Base-by-base conservation (phyloP, 225 moss, liverwort and hornwort genomes). In the Takakia lepidozioides region DNA sequence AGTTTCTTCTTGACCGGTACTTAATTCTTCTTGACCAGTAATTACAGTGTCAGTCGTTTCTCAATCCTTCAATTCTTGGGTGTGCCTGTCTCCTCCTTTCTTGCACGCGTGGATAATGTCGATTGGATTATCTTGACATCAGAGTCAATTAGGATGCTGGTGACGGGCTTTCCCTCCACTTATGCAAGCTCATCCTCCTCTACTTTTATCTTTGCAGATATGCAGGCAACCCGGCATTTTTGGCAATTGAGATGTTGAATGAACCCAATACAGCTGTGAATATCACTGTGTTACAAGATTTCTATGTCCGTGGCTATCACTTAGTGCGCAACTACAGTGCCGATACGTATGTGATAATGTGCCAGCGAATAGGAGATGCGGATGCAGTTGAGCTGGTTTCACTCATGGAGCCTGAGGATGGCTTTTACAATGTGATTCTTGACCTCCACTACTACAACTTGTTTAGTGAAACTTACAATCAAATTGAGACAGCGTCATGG, bases 391-490 rank as follows among this genome's bases (percentile, higher is more conserved):
- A 76, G 63, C 43, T 76, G 1, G 76, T 19, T 7, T 63, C 62
- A 43, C 42, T 56, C 5, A 35, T 71, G n/a, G n/a, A n/a, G n/a
- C 67, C 76, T 0, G 56, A 52, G 7, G 70, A 76, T 37, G n/a
- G n/a, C n/a, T n/a, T n/a, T n/a, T n/a, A n/a, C n/a, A 76, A 76
- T 18, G 76, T 76, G 16, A 67, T 76, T 18, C 56, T 71, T 0
- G 67, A 76, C 19, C 56, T 76, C 24, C 76, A 76, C 42, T 76
- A 67, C 64, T 72, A 76, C 57, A 76, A 72, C 53, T 64, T 76
- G 19, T 76, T 76, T 57, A 51, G 64, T 3, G 13, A 52, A 1
- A 49, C 43, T 14, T 63, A 66, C 23, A 70, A 70, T 2, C 37
- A 48, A 9, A 51, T 48, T 38, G 63, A 38, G 5, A 76, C 63